Base-by-base conservation (phyloP, 2,329 filamentous ascomycete genomes). In the Pestalotiopsis fici region DNA sequence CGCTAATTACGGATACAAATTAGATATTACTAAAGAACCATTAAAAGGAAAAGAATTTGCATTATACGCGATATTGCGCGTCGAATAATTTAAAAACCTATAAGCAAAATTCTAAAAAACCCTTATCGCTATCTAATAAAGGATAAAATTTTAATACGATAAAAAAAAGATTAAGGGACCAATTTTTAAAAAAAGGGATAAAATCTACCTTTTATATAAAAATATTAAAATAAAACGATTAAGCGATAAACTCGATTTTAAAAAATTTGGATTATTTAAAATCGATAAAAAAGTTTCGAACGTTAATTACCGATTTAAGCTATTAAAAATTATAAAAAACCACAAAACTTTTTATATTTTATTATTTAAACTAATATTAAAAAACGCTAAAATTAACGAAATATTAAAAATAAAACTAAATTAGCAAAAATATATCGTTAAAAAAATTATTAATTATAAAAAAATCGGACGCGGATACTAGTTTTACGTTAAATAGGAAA, bases 1-100 rank as follows among this genome's bases (percentile, higher is more conserved):
- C 54, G 54, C 21, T 7, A 56, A 56, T 56, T 56, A 25, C 15
- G 4, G 25, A 2, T 56, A 25, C 15, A 63, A 37, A 60, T n/a
- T 59, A 11, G 13, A 56, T 56, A 60, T 60, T 35, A 21, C 7
- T 43, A 61, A 63, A 67, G 61, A 50, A 67, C 59, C 23, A 2
- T 47, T 68, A 60, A 68, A 59, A 71, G 67, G 63, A 70, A 70
- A n/a, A 67, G 72, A 70, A 47, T 1, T 47, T 18, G 15, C 47
- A 57, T 65, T 68, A 67, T 59, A 64, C 50, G 61, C 68, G 64
- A 65, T 67, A 4, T 39, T 62, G 5, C 31, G 59, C 21, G 23
- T 66, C 54, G 15, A 57, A 3, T 21, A 57, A 2, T 60, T 65
- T 59, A 31, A 59, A 62, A 70, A 60, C 69, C 68, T 69, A 66